Evolutionary conservation across 805 yeast species (phyloP), one percentile per base, ranked within the genome.

Genomic region (Ogataea angusta): DNA sequence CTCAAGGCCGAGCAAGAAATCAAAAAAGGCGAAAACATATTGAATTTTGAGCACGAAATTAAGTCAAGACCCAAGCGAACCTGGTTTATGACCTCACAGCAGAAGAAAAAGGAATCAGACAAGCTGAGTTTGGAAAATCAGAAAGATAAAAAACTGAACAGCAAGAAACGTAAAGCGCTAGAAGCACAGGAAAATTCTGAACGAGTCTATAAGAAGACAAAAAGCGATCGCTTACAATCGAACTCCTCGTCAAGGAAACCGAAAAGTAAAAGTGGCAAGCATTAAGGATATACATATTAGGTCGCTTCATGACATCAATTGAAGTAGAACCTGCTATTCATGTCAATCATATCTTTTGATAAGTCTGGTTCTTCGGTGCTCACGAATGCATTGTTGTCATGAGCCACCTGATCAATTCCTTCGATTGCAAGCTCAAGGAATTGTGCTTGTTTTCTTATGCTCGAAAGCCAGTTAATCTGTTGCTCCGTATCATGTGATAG

Each of bases 51-150:
- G 51, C 76, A 76, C 38, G 98, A 93, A 64, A 93, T 93, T 57
- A 75, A 78, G 49, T 69, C 96, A 1, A 77, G 97, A 57, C 98
- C 99, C 24, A 88, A 78, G 64, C 80, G 99, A 68, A 93, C 99
- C 0, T 93, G 99, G 99, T 91, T 93, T 63, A 91, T 87, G 65
- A 56, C 71, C 24, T 80, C 75, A 45, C 64, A 63, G 35, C 81
- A 77, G 25, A 77, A 78, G 64, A 67, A 70, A 64, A 38, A 72
- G 58, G 77, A 73, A 24, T 48, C 42, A 10, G 31, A 50, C 17
- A 38, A 34, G 8, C 67, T 70, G 54, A 61, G 66, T 31, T 10
- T 30, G 10, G 25, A 13, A 2, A 16, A n/a, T 10, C 28, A 23
- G 10, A 54, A 67, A 53, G 64, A 62, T 3, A 53, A 78, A 56